Base-by-base conservation (phyloP, 2,329 filamentous ascomycete genomes). In the Exophiala sp. region DNA sequence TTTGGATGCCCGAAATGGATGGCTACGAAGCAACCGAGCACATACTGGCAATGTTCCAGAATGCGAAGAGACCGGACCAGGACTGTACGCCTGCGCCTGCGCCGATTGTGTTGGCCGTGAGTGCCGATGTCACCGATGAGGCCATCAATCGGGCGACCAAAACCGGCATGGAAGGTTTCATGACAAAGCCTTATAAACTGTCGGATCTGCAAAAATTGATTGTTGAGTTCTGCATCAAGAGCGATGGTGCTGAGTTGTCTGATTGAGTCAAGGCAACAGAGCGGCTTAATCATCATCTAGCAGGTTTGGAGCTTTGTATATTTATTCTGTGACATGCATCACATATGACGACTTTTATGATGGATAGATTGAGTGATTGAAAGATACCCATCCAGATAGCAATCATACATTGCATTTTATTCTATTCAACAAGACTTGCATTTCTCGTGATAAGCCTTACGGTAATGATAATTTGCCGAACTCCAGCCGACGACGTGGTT, bases 1-100 rank as follows among this genome's bases (percentile, higher is more conserved):
- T 89, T 8, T 89, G 86, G 86, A 89, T 89, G 84, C 86, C 86
- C 1, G 75, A 83, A 59, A 84, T 88, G 75, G 85, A 88, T 64
- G 86, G 86, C 1, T 88, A 87, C 60, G 81, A 88, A 65, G 86
- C 86, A 1, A 82, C 85, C 0, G 76, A 80, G 62, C 72, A 75
- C 43, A 89, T 89, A 40, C 69, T 87, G 9, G 70, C 73, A 20
- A 77, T 84, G 72, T 66, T 74, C n/a, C 68, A 71, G 39, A 14
- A 62, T 44, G 35, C 56, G 50, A 46, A 52, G 49, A 36, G 47
- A 50, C 42, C 42, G 45, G 35, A 59, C 45, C 18, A 52, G 40
- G 32, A 41, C 10, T 16, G 16, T 36, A 32, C 21, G n/a, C 18
- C 61, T 9, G 64, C 66, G 41, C 74, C 74, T 9, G 64, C 66